Evolutionary conservation across 805 yeast genomes (phyloP).

Genomic region (Cyberlindnera subsufficiens): DNA sequence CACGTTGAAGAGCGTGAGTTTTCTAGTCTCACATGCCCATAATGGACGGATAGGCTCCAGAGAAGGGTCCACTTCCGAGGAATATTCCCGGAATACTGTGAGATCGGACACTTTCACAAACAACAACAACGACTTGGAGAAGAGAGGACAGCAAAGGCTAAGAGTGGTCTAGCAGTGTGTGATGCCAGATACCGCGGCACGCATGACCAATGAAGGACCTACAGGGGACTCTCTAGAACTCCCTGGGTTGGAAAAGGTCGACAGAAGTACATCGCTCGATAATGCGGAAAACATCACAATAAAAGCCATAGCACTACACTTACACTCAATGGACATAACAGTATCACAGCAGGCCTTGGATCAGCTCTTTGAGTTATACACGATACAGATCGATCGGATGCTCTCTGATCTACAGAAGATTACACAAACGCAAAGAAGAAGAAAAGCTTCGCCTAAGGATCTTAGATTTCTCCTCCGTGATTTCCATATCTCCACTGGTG

Average conservation of each 20-base stretch:
- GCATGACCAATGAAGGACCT: too few species aligned
- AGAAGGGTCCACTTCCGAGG: too few species aligned
- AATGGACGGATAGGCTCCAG: too few species aligned
- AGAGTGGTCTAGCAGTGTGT: too few species aligned
- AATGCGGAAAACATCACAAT: conserved; percentile 28
- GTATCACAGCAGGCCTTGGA: conserved; percentile 31
- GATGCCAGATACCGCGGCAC: too few species aligned
- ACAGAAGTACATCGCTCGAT: conserved; percentile 7
- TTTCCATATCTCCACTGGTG: conserved; percentile 34
- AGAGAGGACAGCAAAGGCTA: too few species aligned
- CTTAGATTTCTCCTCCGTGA: conserved; percentile 37
- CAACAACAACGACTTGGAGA: too few species aligned
- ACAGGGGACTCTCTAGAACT: neutral
- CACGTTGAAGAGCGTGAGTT: too few species aligned
- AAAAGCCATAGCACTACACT: conserved; percentile 31
- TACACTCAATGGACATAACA: conserved; percentile 28
- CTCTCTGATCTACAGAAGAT: conserved; percentile 39
- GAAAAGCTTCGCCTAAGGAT: conserved; percentile 48
- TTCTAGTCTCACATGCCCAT: too few species aligned
- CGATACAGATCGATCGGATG: conserved; percentile 32
- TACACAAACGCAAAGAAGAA: conserved; percentile 56
- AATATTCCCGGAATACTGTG: too few species aligned
- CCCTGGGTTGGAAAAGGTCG: conserved; percentile 1
- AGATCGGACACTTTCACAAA: too few species aligned
- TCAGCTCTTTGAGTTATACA: conserved; percentile 30